Evolutionary conservation across 2,329 filamentous ascomycete genomes (phyloP).

Genomic region (Colletotrichum shisoi): DNA sequence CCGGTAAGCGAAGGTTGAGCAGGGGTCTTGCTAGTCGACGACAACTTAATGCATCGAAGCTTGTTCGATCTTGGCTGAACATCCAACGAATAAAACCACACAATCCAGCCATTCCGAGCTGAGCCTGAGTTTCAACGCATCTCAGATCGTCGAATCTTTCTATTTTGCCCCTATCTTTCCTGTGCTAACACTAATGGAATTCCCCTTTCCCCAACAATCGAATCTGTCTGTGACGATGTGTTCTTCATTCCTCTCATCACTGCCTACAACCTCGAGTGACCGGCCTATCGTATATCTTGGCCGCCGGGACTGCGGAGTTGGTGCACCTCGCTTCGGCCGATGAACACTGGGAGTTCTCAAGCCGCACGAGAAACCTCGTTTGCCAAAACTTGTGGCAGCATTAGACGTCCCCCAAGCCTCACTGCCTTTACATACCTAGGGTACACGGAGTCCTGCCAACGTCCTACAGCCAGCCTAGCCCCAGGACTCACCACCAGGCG

Average conservation of each 20-base stretch:
- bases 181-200: constrained; percentile 10
- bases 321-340: not conserved
- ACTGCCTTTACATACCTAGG: not conserved
- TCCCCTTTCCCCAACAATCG: not conserved
- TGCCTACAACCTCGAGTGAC: not conserved
- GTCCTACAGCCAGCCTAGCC: not conserved
- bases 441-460: not conserved
- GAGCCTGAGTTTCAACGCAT: constrained; percentile 33
- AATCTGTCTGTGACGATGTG: not conserved
- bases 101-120: constrained; percentile 19
- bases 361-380: not conserved
- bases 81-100: constrained; percentile 20
- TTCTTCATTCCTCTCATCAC: not conserved
- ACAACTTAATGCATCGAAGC: constrained; percentile 21
- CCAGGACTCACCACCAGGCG: not conserved
- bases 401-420: too few relatives aligned
- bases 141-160: constrained; percentile 26
- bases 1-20: constrained; percentile 22
- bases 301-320: not conserved
- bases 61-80: constrained; percentile 32
- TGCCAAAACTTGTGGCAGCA: not conserved
- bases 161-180: constrained; percentile 6
- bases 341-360: not conserved
- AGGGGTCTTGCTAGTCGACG: constrained; percentile 22
- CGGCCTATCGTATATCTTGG: not conserved